Conservation (phyloP, 306 rosid species). For the Malus sieversii region DNA sequence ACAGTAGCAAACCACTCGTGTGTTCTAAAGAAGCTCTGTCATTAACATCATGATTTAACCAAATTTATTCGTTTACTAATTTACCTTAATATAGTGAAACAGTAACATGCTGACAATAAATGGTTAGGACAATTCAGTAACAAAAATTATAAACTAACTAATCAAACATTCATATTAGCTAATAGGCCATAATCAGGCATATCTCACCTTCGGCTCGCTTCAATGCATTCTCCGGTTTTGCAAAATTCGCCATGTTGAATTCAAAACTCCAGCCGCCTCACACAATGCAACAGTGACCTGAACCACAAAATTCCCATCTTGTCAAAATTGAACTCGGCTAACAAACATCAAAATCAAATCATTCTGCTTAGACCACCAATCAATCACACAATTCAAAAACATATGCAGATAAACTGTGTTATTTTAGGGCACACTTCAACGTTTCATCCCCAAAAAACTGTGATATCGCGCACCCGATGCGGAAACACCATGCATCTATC, state of each 20-base stretch:
- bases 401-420: background rate
- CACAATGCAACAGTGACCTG: conserved; percentile 23
- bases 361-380: background rate
- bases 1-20: background rate
- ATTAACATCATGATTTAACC: background rate
- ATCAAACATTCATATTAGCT: background rate
- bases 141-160: background rate
- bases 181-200: background rate
- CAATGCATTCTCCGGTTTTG: conserved; percentile 57
- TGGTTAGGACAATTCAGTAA: background rate
- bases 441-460: background rate
- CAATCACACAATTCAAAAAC: background rate
- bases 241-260: conserved; percentile 35
- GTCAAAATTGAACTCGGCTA: background rate
- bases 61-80: background rate
- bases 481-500: background rate
- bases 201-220: conserved; percentile 55
- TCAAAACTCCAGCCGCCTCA: conserved; percentile 5
- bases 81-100: background rate
- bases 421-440: background rate
- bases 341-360: background rate
- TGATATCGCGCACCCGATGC: background rate
- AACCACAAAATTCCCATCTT: background rate
- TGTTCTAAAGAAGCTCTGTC: too few relatives aligned
- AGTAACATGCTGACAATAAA: background rate